Evolutionary conservation across 129 eudicot species (phyloP).

Genomic region (Flaveria bidentis): DNA sequence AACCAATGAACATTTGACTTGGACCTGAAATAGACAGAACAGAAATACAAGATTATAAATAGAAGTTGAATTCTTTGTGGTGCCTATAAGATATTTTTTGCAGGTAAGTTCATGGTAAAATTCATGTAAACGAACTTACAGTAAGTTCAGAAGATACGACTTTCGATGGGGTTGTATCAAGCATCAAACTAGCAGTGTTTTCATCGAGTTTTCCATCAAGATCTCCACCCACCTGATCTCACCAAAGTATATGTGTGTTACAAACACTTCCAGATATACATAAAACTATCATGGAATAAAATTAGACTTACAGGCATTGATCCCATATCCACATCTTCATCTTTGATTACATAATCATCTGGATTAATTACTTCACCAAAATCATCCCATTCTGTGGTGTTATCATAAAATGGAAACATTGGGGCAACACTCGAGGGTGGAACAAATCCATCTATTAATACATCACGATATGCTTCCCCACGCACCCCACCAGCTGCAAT

Average conservation of each 20-base stretch:
- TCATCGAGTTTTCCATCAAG: constrained; percentile 91
- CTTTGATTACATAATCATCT: constrained; percentile 85
- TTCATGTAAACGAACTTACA: constrained; percentile 44
- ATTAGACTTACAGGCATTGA: constrained; percentile 56
- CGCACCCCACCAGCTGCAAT: constrained; percentile 56
- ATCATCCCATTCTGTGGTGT: constrained; percentile 86
- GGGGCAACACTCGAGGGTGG: constrained; percentile 81
- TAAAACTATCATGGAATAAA: neutral
- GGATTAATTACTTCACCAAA: constrained; percentile 94
- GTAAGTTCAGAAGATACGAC: constrained; percentile 87
- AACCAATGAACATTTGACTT: constrained; percentile 76
- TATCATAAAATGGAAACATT: constrained; percentile 84
- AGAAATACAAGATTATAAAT: neutral
- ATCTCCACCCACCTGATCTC: constrained; percentile 63
- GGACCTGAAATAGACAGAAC: constrained; percentile 57
- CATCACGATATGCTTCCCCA: constrained; percentile 66
- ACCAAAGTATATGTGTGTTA: constrained; percentile 11
- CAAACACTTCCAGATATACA: neutral
- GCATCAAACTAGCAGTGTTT: constrained; percentile 77
- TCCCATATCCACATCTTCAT: constrained; percentile 75
- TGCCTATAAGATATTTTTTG: neutral
- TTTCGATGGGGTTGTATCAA: constrained; percentile 94
- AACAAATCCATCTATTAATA: constrained; percentile 87
- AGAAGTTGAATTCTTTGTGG: constrained; percentile 4
- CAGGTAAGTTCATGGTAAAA: neutral